Conservation (phyloP, 306 rosid genomes). For the Acmispon strigosus region DNA sequence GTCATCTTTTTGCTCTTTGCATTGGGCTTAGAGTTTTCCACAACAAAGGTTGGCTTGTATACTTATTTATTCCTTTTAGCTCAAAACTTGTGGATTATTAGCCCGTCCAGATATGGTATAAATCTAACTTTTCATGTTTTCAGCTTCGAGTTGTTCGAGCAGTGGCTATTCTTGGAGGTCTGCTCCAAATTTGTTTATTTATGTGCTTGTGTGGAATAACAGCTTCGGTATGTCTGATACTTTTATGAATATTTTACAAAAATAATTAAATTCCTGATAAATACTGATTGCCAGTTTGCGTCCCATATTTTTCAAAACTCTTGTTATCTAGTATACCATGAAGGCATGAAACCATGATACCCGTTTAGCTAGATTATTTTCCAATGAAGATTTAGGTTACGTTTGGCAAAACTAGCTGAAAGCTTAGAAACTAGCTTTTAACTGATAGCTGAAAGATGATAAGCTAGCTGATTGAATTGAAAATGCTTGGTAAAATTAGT, state of each 20-base stretch:
- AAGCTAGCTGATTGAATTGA: too few species aligned
- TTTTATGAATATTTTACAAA: conserved; percentile 7
- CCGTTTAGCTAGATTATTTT: background rate
- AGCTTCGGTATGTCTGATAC: conserved; percentile 61
- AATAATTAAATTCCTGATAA: background rate
- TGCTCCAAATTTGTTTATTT: conserved; percentile 85
- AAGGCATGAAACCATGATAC: conserved; percentile 9
- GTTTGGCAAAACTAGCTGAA: too few species aligned
- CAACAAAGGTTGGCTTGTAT: conserved; percentile 58
- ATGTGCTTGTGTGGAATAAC: conserved; percentile 91
- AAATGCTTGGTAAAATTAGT: too few species aligned
- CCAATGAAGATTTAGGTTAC: background rate
- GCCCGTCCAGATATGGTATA: conserved; percentile 5
- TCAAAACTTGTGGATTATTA: background rate
- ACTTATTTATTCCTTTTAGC: conserved; percentile 11
- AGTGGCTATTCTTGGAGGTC: conserved; percentile 92
- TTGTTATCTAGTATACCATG: background rate
- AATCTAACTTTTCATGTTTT: conserved; percentile 25
- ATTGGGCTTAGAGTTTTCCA: conserved; percentile 83
- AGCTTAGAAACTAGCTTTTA: too few species aligned
- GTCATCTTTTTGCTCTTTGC: conserved; percentile 97
- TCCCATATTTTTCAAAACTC: background rate
- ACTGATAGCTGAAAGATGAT: too few species aligned
- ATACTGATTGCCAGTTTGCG: background rate
- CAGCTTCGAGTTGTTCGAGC: conserved; percentile 93